Base-by-base conservation (phyloP, 2,329 filamentous ascomycete genomes). In the Diaporthe batatas region DNA sequence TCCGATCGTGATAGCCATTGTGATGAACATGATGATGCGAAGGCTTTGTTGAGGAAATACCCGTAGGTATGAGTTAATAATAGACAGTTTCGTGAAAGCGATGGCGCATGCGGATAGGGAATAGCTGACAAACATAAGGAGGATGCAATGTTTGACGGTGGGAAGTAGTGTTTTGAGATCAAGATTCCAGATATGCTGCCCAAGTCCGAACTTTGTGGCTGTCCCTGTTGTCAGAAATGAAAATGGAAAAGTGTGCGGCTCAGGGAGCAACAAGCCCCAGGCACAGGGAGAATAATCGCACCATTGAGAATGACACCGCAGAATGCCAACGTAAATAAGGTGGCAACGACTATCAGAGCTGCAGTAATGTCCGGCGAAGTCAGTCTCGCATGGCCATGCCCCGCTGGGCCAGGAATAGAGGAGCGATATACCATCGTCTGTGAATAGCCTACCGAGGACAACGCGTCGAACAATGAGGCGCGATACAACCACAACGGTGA, bases 31-130 rank as follows among this genome's bases (percentile, higher is more conserved):
- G 18, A 12, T 65, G 21, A 64, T 21, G 42, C 59, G 59, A 18
- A 64, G 18, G 25, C 42, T 49, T 23, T 64, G 59, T 6, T 65
- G 44, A 6, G 59, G 59, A 11, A 65, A 65, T 21, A 65, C 59
- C n/a, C 59, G 59, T n/a, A 65, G 29, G 29, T 51, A 65, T 21
- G 59, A 65, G 42, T 44, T 65, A 42, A 65, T 65, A 21, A 65
- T 65, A 3, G 59, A 65, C 21, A 65, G 25, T 12, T 65, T 65
- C 29, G 59, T 65, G 6, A 65, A 65, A 16, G 59, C 44, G 6
- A 65, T 21, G 29, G 59, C 59, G 29, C 42, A 65, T 29, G 59
- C 42, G 29, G 42, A 65, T 18, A 65, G 44, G 14, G 44, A 49
- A 42, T 65, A 49, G 3, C 42, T 42, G 59, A 65, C 21, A n/a